Evolutionary conservation across 2,329 filamentous ascomycete species (phyloP).

Genomic region (Ramularia endophylla): DNA sequence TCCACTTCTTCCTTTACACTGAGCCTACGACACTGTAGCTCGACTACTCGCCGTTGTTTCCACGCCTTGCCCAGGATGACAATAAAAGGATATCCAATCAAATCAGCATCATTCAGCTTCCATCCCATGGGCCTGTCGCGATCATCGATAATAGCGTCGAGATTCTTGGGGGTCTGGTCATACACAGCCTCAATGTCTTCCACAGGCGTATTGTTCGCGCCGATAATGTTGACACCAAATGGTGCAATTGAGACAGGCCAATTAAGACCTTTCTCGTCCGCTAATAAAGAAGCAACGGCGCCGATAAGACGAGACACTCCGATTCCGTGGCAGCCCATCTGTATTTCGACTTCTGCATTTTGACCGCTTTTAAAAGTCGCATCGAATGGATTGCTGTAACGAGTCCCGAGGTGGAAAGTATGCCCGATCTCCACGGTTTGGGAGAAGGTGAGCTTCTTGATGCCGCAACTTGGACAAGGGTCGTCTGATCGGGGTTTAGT

Average conservation of each 20-base stretch:
- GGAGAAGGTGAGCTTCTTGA: conserved; percentile 52
- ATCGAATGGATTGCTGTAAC: conserved; percentile 72
- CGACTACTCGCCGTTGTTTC: conserved; percentile 52
- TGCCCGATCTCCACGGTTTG: conserved; percentile 86
- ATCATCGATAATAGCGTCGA: conserved; percentile 70
- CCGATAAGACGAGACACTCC: conserved; percentile 87
- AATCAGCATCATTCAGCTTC: conserved; percentile 86
- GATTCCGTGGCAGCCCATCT: conserved; percentile 97
- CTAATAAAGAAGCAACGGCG: conserved; percentile 70
- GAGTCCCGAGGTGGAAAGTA: conserved; percentile 87
- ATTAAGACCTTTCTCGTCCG: conserved; percentile 68
- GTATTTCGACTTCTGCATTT: conserved; percentile 51
- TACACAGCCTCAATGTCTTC: conserved; percentile 46
- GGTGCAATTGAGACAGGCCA: conserved; percentile 88
- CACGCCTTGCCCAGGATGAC: conserved; percentile 72
- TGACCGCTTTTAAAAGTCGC: conserved; percentile 50
- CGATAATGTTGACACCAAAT: conserved; percentile 67
- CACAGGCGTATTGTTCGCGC: conserved; percentile 22
- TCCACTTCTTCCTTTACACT: conserved; percentile 48
- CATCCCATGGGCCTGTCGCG: conserved; percentile 60
- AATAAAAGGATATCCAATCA: conserved; percentile 80
- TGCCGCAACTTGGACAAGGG: conserved; percentile 62
- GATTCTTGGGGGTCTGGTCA: conserved; percentile 38
- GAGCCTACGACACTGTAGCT: conserved; percentile 72
- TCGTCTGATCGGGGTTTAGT: conserved; percentile 63